Evolutionary conservation across 106 monocot species (phyloP), one percentile per base, ranked within the genome.

Genomic region (Acorus gramineus): DNA sequence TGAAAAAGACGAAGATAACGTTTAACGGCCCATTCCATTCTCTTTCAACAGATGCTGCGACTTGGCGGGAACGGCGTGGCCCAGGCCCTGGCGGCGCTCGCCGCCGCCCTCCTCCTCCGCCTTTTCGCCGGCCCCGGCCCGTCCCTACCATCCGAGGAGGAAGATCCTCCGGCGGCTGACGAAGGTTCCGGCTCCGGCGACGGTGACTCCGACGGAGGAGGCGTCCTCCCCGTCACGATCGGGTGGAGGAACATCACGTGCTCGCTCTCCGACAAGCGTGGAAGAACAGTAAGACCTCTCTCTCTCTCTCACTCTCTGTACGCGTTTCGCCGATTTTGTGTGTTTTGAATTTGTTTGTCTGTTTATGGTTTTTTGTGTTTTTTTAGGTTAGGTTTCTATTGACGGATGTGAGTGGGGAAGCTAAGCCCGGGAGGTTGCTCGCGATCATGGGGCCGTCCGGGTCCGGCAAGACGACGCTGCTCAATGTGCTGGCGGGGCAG

Each of bases 381-480:
- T 65, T 66, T 52, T 59, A 91, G 96, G 61, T 73, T 45, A 82
- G 82, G 55, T 96, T 96, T 81, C 67, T 96, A 45, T 80, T 96
- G 42, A 75, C 84, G 13, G 81, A 87, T 81, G 85, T 91, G 54
- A 78, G 80, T 48, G 96, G 96, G 44, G 91, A 96, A 67, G 96
- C 96, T 10, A 91, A 87, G 69, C 85, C 96, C 1, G 91, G 96
- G 66, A 80, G 91, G 66, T 61, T 96, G 59, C 80, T 96, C 7
- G 91, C 91, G 12, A 82, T 96, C 59, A 96, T 96, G 96, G 96
- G 96, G 49, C 87, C 96, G 11, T 96, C 96, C 3, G 96, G 96
- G n/a, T 85, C 96, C 6, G 96, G 96, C 44, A 96, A 96, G 78
- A 96, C 96, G 3, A 91, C 96, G 63, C 71, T 96, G 68, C 85